phyloP scores from a whole-genome alignment of 2,329 filamentous ascomycete species.

The Emericellopsis cladophorae region DNA sequence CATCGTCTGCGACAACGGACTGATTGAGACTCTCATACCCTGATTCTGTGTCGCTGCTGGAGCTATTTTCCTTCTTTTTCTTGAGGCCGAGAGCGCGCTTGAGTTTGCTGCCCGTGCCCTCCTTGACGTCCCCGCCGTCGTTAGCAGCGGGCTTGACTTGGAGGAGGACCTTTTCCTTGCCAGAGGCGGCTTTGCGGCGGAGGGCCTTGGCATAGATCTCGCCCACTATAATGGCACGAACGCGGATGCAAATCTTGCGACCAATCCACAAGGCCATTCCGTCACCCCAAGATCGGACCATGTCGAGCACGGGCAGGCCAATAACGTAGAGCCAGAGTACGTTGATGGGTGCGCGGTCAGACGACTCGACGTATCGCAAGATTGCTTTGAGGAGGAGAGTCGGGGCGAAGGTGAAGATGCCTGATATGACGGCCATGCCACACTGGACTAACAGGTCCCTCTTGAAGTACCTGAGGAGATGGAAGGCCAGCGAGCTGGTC shows the following conservation, averaged over 20 bases:
- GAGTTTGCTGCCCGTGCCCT: constrained; percentile 31
- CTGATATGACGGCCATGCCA: constrained; percentile 65
- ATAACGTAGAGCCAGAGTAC: constrained; percentile 96
- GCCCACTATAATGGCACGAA: constrained; percentile 89
- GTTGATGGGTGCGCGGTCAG: constrained; percentile 61
- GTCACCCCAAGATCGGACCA: constrained; percentile 70
- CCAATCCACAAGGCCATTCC: constrained; percentile 87
- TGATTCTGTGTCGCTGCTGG: constrained; percentile 14
- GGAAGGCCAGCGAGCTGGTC: constrained; percentile 65
- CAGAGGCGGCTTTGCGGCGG: constrained; percentile 74
- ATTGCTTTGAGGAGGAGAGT: constrained; percentile 86
- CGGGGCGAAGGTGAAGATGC: constrained; percentile 79
- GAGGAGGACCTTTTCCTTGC: constrained; percentile 61
- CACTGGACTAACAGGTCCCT: constrained; percentile 64
- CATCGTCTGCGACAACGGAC: constrained; percentile 29
- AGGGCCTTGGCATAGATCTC: constrained; percentile 96
- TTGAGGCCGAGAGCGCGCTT: constrained; percentile 49
- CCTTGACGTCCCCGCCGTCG: constrained; percentile 18
- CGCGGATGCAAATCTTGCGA: constrained; percentile 82
- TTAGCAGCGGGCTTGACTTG: constrained; percentile 27
- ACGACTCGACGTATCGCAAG: constrained; percentile 84
- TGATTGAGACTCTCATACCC: constrained; percentile 19
- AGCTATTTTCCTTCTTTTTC: constrained; percentile 38
- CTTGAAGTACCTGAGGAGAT: constrained; percentile 78
- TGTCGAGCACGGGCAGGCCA: constrained; percentile 71